Evolutionary conservation across 2,329 filamentous ascomycete species (phyloP).

Genomic region (Aspergillus ochraceoroseus): DNA sequence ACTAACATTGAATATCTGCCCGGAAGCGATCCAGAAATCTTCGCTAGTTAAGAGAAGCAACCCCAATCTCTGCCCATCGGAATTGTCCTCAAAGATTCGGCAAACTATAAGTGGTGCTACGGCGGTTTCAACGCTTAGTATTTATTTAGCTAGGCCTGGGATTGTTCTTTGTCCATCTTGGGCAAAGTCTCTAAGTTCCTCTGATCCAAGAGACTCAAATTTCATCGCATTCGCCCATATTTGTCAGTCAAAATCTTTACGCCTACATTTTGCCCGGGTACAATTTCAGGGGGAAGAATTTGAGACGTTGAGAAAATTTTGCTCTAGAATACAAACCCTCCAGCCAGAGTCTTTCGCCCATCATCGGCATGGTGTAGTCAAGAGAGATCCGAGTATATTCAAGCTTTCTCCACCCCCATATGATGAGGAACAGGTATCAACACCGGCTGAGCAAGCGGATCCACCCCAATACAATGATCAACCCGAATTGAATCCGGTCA

Average conservation of each 20-base stretch:
- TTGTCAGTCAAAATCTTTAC: conserved; percentile 18
- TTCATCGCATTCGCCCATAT: conserved; percentile 19
- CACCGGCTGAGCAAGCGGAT: conserved; percentile 13
- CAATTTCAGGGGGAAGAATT: conserved; percentile 19
- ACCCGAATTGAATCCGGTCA: too few relatives aligned
- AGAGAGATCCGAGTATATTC: conserved; percentile 19
- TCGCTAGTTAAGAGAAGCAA: conserved; percentile 16
- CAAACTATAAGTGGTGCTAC: conserved; percentile 15
- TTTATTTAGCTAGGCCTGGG: conserved; percentile 14
- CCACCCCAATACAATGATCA: conserved; percentile 16
- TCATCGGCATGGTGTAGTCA: conserved; percentile 15
- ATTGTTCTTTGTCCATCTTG: conserved; percentile 18
- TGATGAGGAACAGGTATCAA: conserved; percentile 10
- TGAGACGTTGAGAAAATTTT: conserved; percentile 15
- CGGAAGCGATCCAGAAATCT: conserved; percentile 16
- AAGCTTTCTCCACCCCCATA: conserved; percentile 19
- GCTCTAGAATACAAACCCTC: conserved; percentile 12
- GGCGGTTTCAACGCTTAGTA: conserved; percentile 18
- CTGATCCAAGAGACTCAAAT: conserved; percentile 9
- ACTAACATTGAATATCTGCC: conserved; percentile 18
- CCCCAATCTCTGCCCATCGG: conserved; percentile 14
- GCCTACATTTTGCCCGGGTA: conserved; percentile 19
- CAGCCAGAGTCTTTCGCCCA: conserved; percentile 14
- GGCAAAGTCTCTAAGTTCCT: conserved; percentile 16
- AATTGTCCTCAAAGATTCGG: conserved; percentile 13